Conservation (phyloP, 257 asterid species). For the Salvia miltiorrhiza region DNA sequence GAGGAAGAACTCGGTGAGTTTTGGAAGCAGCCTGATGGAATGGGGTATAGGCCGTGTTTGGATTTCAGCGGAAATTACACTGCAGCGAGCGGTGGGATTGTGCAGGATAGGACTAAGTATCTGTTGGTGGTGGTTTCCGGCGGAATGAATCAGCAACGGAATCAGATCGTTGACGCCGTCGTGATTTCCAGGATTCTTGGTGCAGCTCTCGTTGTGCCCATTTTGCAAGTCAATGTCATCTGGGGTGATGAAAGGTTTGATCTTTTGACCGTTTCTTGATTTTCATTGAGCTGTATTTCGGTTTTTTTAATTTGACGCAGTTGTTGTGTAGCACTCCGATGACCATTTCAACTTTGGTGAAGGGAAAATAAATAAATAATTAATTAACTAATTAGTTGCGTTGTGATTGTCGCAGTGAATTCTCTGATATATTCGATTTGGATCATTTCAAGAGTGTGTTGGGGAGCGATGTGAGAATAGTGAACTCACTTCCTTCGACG, state of each 20-base stretch:
- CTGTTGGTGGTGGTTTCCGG: constrained; percentile 87
- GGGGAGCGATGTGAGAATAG: constrained; percentile 73
- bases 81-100: constrained; percentile 42
- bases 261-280: constrained; percentile 18
- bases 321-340: not conserved
- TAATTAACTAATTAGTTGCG: too few relatives aligned
- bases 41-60: constrained; percentile 90
- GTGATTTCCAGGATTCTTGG: constrained; percentile 93
- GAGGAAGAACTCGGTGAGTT: constrained; percentile 40
- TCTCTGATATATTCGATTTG: constrained; percentile 87
- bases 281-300: constrained; percentile 5
- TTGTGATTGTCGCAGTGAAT: constrained; percentile 72
- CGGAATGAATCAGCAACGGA: constrained; percentile 96
- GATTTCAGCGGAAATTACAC: constrained; percentile 49
- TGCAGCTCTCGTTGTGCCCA: constrained; percentile 93
- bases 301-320: not conserved
- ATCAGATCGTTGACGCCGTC: constrained; percentile 97
- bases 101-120: constrained; percentile 63
- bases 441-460: constrained; percentile 79
- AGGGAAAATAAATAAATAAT: too few relatives aligned
- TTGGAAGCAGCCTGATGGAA: constrained; percentile 92
- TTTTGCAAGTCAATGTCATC: constrained; percentile 88
- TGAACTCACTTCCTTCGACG: constrained; percentile 91
- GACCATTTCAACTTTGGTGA: not conserved
- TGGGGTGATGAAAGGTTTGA: constrained; percentile 98